Evolutionary conservation across 108 stramenopile genomes (phyloP), one percentile per base, ranked within the genome.

Genomic region (Chaetoceros tenuissimus): DNA sequence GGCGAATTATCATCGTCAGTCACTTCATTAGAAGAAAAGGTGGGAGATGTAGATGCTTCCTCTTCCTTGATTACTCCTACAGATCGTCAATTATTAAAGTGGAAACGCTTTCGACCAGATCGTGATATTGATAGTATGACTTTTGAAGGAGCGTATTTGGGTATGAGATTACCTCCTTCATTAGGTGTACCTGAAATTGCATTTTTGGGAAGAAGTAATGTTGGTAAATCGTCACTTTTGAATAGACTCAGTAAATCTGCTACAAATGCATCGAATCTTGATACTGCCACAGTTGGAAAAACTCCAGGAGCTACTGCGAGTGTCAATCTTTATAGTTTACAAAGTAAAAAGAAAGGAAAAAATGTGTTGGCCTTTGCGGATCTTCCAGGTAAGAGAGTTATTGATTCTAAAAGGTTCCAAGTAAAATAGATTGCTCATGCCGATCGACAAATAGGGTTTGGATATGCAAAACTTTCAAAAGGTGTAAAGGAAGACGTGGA

Each of bases 131-230:
- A 61, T 2, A 60, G 66, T 7, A 64, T 90, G 54, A 46, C 53
- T 10, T 68, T 81, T 58, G 53, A 81, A 3, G 89, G 83, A 22
- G 60, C 79, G 23, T 86, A 77, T 68, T 48, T 86, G 44, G 34
- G 34, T 10, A 13, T 5, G 13, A 40, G 34, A 40, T 18, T 86
- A 17, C 88, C 89, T 24, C 85, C 84, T 20, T 60, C 64, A 0
- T 27, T 86, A 47, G 89, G 89, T 19, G 85, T 84, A 13, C 74
- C 84, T 27, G 97, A 98, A 68, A 82, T 96, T 18, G 87, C 89
- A 31, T 91, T 96, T 60, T 51, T 92, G 22, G 97, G 97, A n/a
- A 62, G 95, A 43, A 84, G 82, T 57, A 98, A 98, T 62, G 94
- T 94, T 20, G 97, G 97, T 13, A 98, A 96, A 72, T 87, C 85